Evolutionary conservation across 192 early-diverging fungal genomes (phyloP).

Genomic region (Coemansia sp.): DNA sequence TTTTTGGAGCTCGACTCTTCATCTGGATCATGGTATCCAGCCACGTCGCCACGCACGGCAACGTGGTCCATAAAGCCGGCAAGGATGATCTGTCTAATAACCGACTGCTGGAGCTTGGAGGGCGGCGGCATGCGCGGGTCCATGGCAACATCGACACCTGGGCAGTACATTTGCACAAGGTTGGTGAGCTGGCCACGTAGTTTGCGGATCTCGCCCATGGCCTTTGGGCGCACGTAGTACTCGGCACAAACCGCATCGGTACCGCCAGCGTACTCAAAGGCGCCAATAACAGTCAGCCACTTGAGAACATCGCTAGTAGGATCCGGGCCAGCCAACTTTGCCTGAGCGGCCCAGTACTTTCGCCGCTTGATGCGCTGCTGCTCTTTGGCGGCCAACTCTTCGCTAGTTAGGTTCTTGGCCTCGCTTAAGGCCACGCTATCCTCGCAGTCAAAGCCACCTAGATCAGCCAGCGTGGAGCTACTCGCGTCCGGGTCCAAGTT

Average conservation of each 20-base stretch:
- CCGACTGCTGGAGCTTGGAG: conserved; percentile 63
- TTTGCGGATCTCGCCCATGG: conserved; percentile 79
- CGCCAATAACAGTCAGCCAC: conserved; percentile 85
- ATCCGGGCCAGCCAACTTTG: conserved; percentile 55
- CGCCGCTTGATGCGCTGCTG: conserved; percentile 57
- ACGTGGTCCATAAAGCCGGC: conserved; percentile 91
- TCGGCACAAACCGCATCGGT: conserved; percentile 70
- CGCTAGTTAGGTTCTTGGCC: conserved; percentile 58
- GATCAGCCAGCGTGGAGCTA: conserved; percentile 38
- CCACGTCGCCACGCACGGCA: conserved; percentile 83
- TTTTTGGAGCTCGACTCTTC: conserved; percentile 53
- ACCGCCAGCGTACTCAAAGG: conserved; percentile 73
- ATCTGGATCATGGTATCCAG: conserved; percentile 50
- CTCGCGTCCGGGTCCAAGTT: conserved; percentile 55
- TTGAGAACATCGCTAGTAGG: conserved; percentile 86
- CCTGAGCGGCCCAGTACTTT: conserved; percentile 73
- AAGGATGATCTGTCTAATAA: conserved; percentile 84
- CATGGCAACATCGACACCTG: conserved; percentile 58
- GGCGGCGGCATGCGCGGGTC: conserved; percentile 71
- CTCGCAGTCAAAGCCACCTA: conserved; percentile 38
- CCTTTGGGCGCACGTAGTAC: conserved; percentile 85
- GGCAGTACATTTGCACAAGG: conserved; percentile 65
- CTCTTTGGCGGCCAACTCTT: conserved; percentile 62
- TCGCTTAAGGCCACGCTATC: conserved; percentile 54
- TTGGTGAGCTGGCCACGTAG: conserved; percentile 74